Evolutionary conservation across 176 grass and related monocot species (phyloP), one percentile per base, ranked within the genome.

Genomic region (Areca catechu): DNA sequence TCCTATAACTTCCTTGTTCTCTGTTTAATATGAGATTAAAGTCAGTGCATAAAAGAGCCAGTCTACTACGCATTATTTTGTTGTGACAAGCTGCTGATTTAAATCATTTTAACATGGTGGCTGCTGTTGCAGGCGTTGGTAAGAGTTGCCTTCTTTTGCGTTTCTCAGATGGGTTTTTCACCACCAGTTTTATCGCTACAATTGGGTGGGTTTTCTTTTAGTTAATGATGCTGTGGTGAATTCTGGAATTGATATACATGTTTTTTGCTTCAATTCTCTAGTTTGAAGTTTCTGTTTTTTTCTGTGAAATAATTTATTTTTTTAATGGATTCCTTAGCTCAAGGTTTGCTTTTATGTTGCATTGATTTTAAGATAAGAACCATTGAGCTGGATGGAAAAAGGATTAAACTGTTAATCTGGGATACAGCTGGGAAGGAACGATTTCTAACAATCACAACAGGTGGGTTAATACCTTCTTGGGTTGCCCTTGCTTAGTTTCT

Each of bases 121-220:
- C 60, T 53, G 24, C 62, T 64, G 4, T 30, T 24, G 5, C 30
- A 77, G 65, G 74, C 57, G 74, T 77, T 51, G 74, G 74, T 10
- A 77, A 77, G 65, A 77, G 74, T 77, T 77, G 74, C 24, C 74
- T 77, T 53, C 74, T 77, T 7, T 70, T 77, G 66, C 51, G 74
- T 22, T 77, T 77, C 28, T 77, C 66, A 12, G 66, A 77, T 70
- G 66, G 74, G 12, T 77, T 66, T 16, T 77, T 77, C 57, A 77
- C 74, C 18, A 77, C 74, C 25, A 77, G 74, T 28, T 77, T 77
- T 21, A 77, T 77, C 62, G 64, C 74, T 22, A 77, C 74, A 20
- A 77, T 77, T 12, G 74, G 74, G 74, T 77, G 49, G 5, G 22
- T 77, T 24, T 20, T 15, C 7, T 22, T 48, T 52, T 59, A 56